phyloP scores from a whole-genome alignment of 2,329 filamentous ascomycete genomes.

The Exophiala viscosa region DNA sequence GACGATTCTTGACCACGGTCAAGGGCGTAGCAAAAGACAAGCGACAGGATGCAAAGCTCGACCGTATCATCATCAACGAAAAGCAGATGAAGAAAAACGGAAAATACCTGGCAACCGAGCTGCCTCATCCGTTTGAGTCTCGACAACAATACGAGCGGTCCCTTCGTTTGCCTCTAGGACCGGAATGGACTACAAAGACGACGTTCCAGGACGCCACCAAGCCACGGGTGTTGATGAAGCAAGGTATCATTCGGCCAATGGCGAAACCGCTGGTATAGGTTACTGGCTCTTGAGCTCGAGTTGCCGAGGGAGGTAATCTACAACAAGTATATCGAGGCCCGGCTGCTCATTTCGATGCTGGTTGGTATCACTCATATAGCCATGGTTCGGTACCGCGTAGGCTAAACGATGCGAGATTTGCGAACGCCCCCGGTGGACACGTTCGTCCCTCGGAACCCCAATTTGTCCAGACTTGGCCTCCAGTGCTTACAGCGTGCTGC shows the following conservation, averaged over 20 bases:
- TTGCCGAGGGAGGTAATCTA: no score
- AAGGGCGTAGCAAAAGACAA: constrained; percentile 72
- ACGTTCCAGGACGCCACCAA: constrained; percentile 86
- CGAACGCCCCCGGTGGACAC: no score
- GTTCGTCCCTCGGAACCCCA: no score
- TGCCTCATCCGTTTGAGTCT: constrained; percentile 89
- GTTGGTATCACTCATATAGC: no score
- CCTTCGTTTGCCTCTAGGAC: constrained; percentile 79
- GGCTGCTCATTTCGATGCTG: no score
- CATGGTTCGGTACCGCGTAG: no score
- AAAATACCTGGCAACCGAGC: constrained; percentile 76
- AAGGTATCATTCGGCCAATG: constrained; percentile 85
- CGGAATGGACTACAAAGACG: constrained; percentile 95
- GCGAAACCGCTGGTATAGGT: constrained; percentile 64
- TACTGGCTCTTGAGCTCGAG: not conserved
- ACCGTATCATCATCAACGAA: constrained; percentile 87
- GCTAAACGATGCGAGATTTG: no score
- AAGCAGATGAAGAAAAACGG: constrained; percentile 86
- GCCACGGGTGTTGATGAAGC: constrained; percentile 84
- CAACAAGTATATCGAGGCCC: no score
- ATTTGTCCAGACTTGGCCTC: no score
- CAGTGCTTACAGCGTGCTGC: no score
- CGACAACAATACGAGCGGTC: constrained; percentile 67
- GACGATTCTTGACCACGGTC: constrained; percentile 44
- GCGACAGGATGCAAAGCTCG: constrained; percentile 76